Evolutionary conservation across 805 yeast genomes (phyloP).

Genomic region (Hanseniaspora lachancei): DNA sequence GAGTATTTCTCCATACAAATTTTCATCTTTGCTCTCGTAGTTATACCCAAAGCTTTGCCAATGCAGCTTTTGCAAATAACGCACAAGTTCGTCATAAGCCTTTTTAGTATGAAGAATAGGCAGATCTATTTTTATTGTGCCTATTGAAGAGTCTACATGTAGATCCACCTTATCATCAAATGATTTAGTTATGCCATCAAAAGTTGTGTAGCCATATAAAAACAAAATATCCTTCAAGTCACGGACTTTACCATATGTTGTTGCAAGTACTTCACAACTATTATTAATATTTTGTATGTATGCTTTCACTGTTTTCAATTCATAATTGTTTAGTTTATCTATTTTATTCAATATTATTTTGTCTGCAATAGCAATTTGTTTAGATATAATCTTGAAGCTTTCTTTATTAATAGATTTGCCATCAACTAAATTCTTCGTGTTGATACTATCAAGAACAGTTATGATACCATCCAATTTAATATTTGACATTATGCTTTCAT

Average conservation of each 20-base stretch:
- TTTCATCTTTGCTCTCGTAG: slow-evolving; percentile 21
- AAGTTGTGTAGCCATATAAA: slow-evolving; percentile 49
- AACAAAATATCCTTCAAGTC: slow-evolving; percentile 50
- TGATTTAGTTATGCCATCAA: slow-evolving; percentile 17
- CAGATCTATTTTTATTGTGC: slow-evolving; percentile 41
- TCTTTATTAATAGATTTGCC: slow-evolving; percentile 40
- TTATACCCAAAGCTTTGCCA: slow-evolving; percentile 49
- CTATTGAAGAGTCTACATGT: slow-evolving; percentile 36
- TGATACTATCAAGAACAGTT: slow-evolving; percentile 68
- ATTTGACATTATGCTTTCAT: slow-evolving; percentile 70
- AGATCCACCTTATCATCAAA: slow-evolving; percentile 16
- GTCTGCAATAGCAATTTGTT: slow-evolving; percentile 86
- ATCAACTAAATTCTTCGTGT: slow-evolving; percentile 50
- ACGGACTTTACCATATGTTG: slow-evolving; percentile 65
- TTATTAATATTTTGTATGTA: slow-evolving; percentile 45
- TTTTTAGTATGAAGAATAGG: slow-evolving; percentile 26
- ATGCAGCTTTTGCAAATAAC: slow-evolving; percentile 52
- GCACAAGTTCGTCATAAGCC: slow-evolving; percentile 39
- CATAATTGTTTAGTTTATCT: slow-evolving; percentile 36
- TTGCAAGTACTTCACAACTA: slow-evolving; percentile 50
- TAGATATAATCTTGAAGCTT: slow-evolving; percentile 53
- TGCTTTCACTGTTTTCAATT: slow-evolving; percentile 27
- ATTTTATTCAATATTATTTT: slow-evolving; percentile 64
- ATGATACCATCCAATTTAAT: slow-evolving; percentile 86
- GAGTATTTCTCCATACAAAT: slow-evolving; percentile 50